Evolutionary conservation across 176 grass and related monocot genomes (phyloP), one percentile per base, ranked within the genome.

Genomic region (Ensete ventricosum): DNA sequence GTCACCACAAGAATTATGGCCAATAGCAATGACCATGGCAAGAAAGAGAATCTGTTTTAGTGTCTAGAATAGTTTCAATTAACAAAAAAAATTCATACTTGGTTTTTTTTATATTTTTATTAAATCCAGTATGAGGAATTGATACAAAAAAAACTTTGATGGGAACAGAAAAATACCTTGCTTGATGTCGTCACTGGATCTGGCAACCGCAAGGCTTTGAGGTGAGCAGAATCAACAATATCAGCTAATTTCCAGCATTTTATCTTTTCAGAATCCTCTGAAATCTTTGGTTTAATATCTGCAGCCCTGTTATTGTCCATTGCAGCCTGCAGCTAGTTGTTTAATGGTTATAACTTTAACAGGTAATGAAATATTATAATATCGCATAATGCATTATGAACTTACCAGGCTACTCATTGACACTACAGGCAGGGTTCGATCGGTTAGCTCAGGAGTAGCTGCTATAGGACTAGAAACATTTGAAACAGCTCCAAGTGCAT

Each of bases 211-310:
- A 85, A 80, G 57, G 91, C 88, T 85, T 92, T 88, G 76, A 99
- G 84, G 86, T 84, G 88, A 76, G 84, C 85, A 49, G 89, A 81
- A 64, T 99, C 96, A 43, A 72, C 76, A 50, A 99, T 91, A 71
- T 99, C 91, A 27, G 88, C 76, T 73, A 88, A 87, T 78, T 99
- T 94, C 96, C 96, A 99, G 26, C 73, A 82, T 75, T 99, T 99
- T 29, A 69, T 73, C 88, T 95, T 99, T 84, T 99, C 96, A 54
- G 88, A 84, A 59, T 99, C 96, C 27, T 99, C 88, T 54, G 81
- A 77, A 89, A 99, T 91, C 86, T 88, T 91, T 21, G 96, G 96
- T 77, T 99, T 99, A 74, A 99, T 78, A 75, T 99, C 94, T 2
- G 73, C 84, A 26, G 79, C 90, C 80, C 94, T 93, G 71, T 78